Evolutionary conservation across 768 basidiomycete genomes (phyloP).

Genomic region (Panaeolus cyanescens): DNA sequence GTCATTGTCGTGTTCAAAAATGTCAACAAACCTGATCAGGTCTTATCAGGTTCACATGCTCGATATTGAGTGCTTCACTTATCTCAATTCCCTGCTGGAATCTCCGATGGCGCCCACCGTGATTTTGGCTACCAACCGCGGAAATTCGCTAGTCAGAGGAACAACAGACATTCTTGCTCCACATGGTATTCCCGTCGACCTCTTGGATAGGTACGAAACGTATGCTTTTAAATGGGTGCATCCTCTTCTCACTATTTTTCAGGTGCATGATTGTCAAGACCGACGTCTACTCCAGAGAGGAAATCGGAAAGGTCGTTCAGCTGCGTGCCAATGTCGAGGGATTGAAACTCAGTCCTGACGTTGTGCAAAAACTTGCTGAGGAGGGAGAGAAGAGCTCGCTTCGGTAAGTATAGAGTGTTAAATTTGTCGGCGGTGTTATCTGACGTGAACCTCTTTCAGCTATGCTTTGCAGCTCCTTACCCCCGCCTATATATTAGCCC

Average conservation of each 20-base stretch:
- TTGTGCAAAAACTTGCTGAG: slow-evolving; percentile 76
- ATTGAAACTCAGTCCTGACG: slow-evolving; percentile 70
- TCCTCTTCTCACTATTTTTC: not conserved
- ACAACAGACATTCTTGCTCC: slow-evolving; percentile 90
- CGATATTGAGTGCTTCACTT: slow-evolving; percentile 99
- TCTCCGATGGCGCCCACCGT: slow-evolving; percentile 98
- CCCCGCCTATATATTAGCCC: slow-evolving; percentile 87
- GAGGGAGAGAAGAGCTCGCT: slow-evolving; percentile 85
- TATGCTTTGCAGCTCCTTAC: slow-evolving; percentile 91
- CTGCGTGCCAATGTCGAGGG: slow-evolving; percentile 88
- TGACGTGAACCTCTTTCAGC: slow-evolving; percentile 37
- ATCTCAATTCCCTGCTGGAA: slow-evolving; percentile 93
- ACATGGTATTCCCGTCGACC: slow-evolving; percentile 92
- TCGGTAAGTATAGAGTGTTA: slow-evolving; percentile 47
- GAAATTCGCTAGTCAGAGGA: slow-evolving; percentile 89
- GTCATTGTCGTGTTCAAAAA: not conserved
- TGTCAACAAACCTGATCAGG: slow-evolving; percentile 2
- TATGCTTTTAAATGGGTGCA: not conserved
- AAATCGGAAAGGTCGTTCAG: slow-evolving; percentile 85
- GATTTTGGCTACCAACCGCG: slow-evolving; percentile 94
- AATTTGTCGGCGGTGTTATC: slow-evolving; percentile 7
- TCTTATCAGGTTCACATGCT: slow-evolving; percentile 91
- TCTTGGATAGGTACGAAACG: slow-evolving; percentile 78
- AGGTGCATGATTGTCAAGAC: slow-evolving; percentile 97
- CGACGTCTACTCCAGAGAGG: slow-evolving; percentile 76